Conservation (phyloP, 2,329 filamentous ascomycete genomes). For the Cordyceps militaris region DNA sequence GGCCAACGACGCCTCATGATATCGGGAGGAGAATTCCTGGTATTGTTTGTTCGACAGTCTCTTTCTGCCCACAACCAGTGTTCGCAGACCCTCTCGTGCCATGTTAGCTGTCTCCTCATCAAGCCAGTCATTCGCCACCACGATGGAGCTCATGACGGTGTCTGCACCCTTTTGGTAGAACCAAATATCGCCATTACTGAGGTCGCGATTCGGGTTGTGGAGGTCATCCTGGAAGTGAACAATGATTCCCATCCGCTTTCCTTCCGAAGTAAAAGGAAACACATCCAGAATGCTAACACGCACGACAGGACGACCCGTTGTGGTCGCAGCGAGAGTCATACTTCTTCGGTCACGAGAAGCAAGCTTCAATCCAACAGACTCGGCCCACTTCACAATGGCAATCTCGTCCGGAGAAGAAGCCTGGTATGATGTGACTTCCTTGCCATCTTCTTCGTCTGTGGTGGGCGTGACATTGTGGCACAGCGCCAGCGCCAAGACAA, state of each 20-base stretch:
- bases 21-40: slow-evolving; percentile 65
- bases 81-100: slow-evolving; percentile 92
- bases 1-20: slow-evolving; percentile 73
- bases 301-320: slow-evolving; percentile 67
- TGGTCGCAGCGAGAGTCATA: slow-evolving; percentile 74
- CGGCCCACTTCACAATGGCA: slow-evolving; percentile 93
- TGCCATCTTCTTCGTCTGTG: slow-evolving; percentile 69
- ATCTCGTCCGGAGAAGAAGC: slow-evolving; percentile 97
- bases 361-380: slow-evolving; percentile 80
- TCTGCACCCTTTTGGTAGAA: slow-evolving; percentile 99
- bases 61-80: slow-evolving; percentile 90
- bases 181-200: slow-evolving; percentile 74
- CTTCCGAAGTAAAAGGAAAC: slow-evolving; percentile 96
- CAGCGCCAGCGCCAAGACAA: slow-evolving; percentile 83
- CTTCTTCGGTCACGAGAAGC: slow-evolving; percentile 78
- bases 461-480: slow-evolving; percentile 96
- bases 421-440: slow-evolving; percentile 78
- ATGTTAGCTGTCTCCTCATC: slow-evolving; percentile 99
- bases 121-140: slow-evolving; percentile 94
- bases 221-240: slow-evolving; percentile 67
- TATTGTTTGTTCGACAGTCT: slow-evolving; percentile 74
- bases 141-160: slow-evolving; percentile 95
- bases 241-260: slow-evolving; percentile 96
- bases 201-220: slow-evolving; percentile 40
- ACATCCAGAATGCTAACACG: slow-evolving; percentile 85